Base-by-base conservation (phyloP, 78 protist genomes). In the Polysphondylium violaceum region DNA sequence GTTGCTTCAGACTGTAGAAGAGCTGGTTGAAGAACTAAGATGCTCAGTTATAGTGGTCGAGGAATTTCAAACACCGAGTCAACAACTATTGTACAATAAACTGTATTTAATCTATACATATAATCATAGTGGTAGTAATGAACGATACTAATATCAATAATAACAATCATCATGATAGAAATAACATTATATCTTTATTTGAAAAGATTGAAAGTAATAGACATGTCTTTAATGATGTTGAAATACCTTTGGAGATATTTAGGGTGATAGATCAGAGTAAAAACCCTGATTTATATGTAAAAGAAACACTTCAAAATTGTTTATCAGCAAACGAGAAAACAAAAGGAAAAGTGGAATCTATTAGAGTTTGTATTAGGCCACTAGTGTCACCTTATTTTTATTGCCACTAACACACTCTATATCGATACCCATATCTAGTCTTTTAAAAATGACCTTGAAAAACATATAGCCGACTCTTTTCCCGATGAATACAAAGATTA, bases 321-420 rank as follows among this genome's bases (percentile, higher is more conserved):
- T 33, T 83, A 41, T 3, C 58, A 33, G 90, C 90, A 38, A 83
- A 83, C 33, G 90, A 83, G 35, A 67, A 74, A 69, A 69, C 90
- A 23, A 83, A 83, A 58, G 90, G 90, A 55, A 83, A 83, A 29
- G 69, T 83, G 9, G 79, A 83, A 83, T 83, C 90, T 23, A 83
- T 83, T 23, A 83, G 41, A 11, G 90, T 79, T 36, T 11, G 67
- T 79, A 17, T 68, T 23, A 21, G 16, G 3, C 36, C 21, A 36
- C 29, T 5, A 6, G 4, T 29, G 21, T 33, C 21, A 36, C 8
- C 19, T 31, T 14, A 27, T 14, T 2, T 36, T 35, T 64, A 65
- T 65, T 29, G 53, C 9, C 21, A 69, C 67, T 59, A 59, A 59
- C 40, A 27, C 14, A 8, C 11, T 58, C 3, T 17, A 11, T 12